Evolutionary conservation across 208 protist genomes (phyloP).

Genomic region (Eutreptiella sp.): DNA sequence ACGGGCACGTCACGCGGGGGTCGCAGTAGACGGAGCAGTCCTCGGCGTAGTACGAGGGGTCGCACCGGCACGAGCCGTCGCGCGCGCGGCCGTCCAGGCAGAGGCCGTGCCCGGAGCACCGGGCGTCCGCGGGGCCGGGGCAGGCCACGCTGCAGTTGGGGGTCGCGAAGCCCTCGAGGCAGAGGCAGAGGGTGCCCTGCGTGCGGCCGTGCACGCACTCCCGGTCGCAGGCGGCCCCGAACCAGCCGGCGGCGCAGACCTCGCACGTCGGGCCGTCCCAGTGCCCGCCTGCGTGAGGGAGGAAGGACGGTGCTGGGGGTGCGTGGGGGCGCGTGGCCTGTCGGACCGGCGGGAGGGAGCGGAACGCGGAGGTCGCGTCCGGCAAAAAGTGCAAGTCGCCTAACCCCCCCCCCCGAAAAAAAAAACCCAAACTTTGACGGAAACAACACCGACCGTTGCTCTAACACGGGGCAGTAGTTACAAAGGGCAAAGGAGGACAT

Average conservation of each 20-base stretch:
- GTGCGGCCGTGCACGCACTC: conserved; percentile 1
- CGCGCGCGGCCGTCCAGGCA: conserved; percentile 18
- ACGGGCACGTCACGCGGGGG: neutral
- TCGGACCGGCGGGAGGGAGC: too few relatives aligned
- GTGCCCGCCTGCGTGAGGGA: too few relatives aligned
- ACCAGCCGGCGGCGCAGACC: conserved; percentile 4
- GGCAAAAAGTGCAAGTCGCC: too few relatives aligned
- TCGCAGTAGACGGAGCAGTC: conserved; percentile 20
- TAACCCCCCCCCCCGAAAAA: too few relatives aligned
- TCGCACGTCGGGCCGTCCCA: neutral
- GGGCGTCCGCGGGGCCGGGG: neutral
- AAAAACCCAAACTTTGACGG: too few relatives aligned
- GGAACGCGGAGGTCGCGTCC: too few relatives aligned
- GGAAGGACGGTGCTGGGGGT: too few relatives aligned
- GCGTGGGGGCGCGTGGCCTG: too few relatives aligned
- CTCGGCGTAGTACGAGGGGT: conserved; percentile 5
- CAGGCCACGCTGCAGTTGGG: neutral
- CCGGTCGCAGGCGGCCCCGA: conserved; percentile 2
- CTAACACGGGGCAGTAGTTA: too few relatives aligned
- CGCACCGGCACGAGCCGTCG: conserved; percentile 11
- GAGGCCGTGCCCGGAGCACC: conserved; percentile 4
- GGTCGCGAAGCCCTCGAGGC: conserved; percentile 7
- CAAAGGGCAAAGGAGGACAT: too few relatives aligned
- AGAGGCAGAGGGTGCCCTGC: neutral
- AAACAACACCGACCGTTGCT: too few relatives aligned